A percentile compares a stretch with the other conserved stretches of the same genome.
These are phyloP conservation scores for Globisporangium paddicum DNA, from an alignment of 352 stramenopile genomes.

Conservation along the genomic window DNA sequence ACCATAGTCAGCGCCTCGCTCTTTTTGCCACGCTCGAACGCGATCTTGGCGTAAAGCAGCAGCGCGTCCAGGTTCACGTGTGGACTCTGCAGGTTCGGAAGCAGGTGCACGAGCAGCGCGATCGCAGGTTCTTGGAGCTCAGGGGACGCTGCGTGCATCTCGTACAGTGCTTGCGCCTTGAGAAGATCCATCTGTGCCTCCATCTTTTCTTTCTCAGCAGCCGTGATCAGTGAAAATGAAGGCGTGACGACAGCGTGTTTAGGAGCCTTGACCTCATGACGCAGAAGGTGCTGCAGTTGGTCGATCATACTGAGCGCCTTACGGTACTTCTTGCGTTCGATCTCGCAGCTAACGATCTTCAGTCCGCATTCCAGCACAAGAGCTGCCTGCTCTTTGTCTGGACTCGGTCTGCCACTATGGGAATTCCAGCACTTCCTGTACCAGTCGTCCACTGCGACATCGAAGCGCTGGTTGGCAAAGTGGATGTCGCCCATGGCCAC, in stretches of 20 bases:
- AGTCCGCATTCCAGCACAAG: conserved; percentile 34
- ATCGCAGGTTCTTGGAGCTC: conserved; percentile 53
- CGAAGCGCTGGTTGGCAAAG: conserved; percentile 31
- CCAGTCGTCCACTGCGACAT: conserved; percentile 30
- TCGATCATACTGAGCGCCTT: conserved; percentile 32
- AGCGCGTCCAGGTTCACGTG: conserved; percentile 62
- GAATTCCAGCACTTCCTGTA: conserved; percentile 43
- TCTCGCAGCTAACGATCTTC: conserved; percentile 41
- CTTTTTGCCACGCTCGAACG: conserved; percentile 52
- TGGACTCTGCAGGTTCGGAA: conserved; percentile 46
- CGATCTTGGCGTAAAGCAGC: conserved; percentile 53
- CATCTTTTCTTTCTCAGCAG: conserved; percentile 18
- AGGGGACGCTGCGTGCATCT: conserved; percentile 19
- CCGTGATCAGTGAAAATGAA: not conserved
- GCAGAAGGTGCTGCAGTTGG: conserved; percentile 37
- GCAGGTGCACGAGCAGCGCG: conserved; percentile 43
- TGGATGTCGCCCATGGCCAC: conserved; percentile 52
- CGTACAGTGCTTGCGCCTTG: conserved; percentile 48
- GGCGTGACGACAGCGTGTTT: not conserved
- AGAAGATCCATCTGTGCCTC: conserved; percentile 46
- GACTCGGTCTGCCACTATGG: conserved; percentile 8
- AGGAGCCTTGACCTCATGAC: conserved; percentile 14
- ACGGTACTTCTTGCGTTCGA: conserved; percentile 23
- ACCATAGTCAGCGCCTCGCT: conserved; percentile 65
- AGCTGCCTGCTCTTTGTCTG: not conserved